phyloP scores from a whole-genome alignment of 1,139 yeast genomes.

The Candida tropicalis region DNA sequence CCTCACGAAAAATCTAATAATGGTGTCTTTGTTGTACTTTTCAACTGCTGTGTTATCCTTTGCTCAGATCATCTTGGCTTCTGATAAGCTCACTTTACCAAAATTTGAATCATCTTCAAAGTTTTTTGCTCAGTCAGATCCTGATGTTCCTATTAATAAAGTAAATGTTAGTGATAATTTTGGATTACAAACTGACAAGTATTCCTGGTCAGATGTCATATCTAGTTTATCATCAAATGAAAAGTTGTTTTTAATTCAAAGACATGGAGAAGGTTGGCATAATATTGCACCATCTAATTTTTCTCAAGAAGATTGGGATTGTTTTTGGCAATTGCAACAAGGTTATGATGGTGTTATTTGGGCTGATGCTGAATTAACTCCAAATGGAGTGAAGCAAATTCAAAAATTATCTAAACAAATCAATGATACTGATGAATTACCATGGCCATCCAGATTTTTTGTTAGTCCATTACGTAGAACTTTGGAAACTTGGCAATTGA shows the following conservation, averaged over 20 bases:
- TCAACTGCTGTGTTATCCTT: constrained; percentile 5
- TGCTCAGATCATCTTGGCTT: constrained; percentile 10
- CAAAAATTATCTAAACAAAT: constrained; percentile 21
- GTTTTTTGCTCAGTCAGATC: constrained; percentile 26
- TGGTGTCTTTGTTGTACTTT: constrained; percentile 2
- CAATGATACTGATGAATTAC: constrained; percentile 21
- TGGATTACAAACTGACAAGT: constrained; percentile 20
- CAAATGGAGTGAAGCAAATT: constrained; percentile 27
- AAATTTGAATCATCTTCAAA: constrained; percentile 15
- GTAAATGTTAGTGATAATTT: constrained; percentile 21
- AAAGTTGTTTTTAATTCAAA: constrained; percentile 37
- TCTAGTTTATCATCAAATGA: constrained; percentile 13
- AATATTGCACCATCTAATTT: constrained; percentile 10
- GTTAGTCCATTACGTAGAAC: constrained; percentile 42
- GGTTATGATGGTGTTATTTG: constrained; percentile 37
- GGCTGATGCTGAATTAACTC: constrained; percentile 42
- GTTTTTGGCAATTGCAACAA: constrained; percentile 33
- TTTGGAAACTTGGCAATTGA: constrained; percentile 32
- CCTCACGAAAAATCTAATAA: not conserved
- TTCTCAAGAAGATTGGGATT: constrained; percentile 33
- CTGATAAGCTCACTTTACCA: constrained; percentile 11
- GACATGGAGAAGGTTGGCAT: constrained; percentile 48
- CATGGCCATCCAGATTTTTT: constrained; percentile 31
- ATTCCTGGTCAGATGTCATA: constrained; percentile 21
- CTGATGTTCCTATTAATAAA: constrained; percentile 12